These are phyloP conservation scores for Coriaria nepalensis DNA, from an alignment of 306 rosid genomes.

Conservation along the genomic window DNA sequence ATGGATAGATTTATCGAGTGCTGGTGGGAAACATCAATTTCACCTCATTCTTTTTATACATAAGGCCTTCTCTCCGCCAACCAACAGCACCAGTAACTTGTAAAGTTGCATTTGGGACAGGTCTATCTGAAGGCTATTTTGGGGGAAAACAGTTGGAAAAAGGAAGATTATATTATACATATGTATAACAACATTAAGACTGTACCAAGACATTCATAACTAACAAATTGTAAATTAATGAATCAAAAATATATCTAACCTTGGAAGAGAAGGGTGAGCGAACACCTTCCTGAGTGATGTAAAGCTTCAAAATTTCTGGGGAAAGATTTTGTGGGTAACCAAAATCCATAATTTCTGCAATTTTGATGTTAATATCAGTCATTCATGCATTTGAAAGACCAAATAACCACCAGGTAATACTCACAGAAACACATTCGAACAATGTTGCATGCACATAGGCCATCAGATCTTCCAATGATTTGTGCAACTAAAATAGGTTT, in stretches of 20 bases:
- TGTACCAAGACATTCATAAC: too few species aligned
- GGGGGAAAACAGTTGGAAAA: slow-evolving; percentile 5
- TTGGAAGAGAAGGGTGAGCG: slow-evolving; percentile 96
- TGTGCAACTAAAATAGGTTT: neutral
- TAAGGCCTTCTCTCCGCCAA: slow-evolving; percentile 94
- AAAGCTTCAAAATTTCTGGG: slow-evolving; percentile 89
- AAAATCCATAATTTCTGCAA: slow-evolving; percentile 95
- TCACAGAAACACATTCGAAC: too few species aligned
- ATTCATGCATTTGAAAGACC: slow-evolving; percentile 14
- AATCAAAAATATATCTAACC: slow-evolving; percentile 32
- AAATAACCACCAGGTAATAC: slow-evolving; percentile 6
- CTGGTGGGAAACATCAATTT: too few species aligned
- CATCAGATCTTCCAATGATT: too few species aligned
- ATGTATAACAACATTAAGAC: too few species aligned
- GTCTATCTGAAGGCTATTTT: slow-evolving; percentile 53
- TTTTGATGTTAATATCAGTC: slow-evolving; percentile 11
- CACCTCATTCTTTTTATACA: slow-evolving; percentile 82
- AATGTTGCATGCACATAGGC: too few species aligned
- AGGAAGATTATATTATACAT: too few species aligned
- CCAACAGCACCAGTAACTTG: slow-evolving; percentile 98
- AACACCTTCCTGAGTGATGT: slow-evolving; percentile 97
- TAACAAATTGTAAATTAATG: neutral
- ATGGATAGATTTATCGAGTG: too few species aligned
- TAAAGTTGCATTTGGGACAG: slow-evolving; percentile 86
- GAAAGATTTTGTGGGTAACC: slow-evolving; percentile 99